These are phyloP conservation scores for Leishmania tropica DNA, from an alignment of 208 protist species.

Conservation along the genomic window DNA sequence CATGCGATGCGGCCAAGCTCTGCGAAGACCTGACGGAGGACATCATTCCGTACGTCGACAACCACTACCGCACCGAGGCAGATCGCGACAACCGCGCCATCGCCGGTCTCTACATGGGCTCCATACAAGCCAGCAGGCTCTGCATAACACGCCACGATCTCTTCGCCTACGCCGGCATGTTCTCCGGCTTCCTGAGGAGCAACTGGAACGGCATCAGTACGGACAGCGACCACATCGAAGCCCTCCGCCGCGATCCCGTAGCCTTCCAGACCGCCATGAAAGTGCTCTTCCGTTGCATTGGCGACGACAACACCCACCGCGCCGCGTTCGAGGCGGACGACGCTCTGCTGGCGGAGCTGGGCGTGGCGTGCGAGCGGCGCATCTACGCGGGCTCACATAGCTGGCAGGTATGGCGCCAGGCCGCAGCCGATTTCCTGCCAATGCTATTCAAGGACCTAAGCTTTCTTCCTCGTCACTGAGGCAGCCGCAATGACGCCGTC, in stretches of 20 bases:
- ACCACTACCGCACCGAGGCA: slow-evolving; percentile 25
- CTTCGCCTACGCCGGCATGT: slow-evolving; percentile 35
- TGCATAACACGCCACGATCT: slow-evolving; percentile 25
- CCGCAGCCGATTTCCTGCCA: slow-evolving; percentile 29
- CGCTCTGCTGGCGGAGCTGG: slow-evolving; percentile 28
- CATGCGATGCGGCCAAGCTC: slow-evolving; percentile 2
- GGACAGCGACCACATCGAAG: slow-evolving; percentile 31
- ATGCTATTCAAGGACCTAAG: slow-evolving; percentile 16
- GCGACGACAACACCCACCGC: slow-evolving; percentile 10
- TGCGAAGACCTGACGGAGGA: slow-evolving; percentile 31
- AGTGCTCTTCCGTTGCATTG: slow-evolving; percentile 31
- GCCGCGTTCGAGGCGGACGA: slow-evolving; percentile 28
- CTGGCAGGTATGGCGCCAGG: slow-evolving; percentile 44
- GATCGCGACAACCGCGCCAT: slow-evolving; percentile 33
- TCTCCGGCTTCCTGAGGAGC: slow-evolving; percentile 32
- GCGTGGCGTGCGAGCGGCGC: slow-evolving; percentile 25
- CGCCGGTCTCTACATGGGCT: slow-evolving; percentile 41
- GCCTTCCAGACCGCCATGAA: slow-evolving; percentile 22
- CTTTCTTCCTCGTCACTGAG: not conserved
- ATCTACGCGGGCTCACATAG: slow-evolving; percentile 36
- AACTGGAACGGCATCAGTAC: slow-evolving; percentile 15
- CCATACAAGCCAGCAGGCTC: slow-evolving; percentile 28
- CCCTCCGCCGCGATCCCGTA: slow-evolving; percentile 13
- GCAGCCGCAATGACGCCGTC: not conserved
- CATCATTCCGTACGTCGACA: slow-evolving; percentile 39